Conservation (phyloP, 352 stramenopile genomes). For the Phytophthora cajani region DNA sequence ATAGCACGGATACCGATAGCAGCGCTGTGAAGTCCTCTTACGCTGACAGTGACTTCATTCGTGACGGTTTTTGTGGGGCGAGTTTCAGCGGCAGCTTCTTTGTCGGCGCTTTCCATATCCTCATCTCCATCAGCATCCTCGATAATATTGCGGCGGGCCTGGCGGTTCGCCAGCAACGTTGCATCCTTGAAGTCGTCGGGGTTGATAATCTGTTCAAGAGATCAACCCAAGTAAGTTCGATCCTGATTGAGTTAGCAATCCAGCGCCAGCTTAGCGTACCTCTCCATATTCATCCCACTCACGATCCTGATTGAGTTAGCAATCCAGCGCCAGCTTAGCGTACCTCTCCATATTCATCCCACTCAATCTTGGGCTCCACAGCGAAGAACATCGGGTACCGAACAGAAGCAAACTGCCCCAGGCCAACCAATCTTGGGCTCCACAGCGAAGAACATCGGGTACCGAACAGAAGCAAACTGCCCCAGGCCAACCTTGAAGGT, state of each 20-base stretch:
- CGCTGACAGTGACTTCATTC: slow-evolving; percentile 67
- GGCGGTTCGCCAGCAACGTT: slow-evolving; percentile 64
- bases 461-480: slow-evolving; percentile 83
- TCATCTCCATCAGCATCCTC: slow-evolving; percentile 68
- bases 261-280: slow-evolving; percentile 26
- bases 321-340: too few species aligned
- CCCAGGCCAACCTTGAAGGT: slow-evolving; percentile 89
- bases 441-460: slow-evolving; percentile 90
- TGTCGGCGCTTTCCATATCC: slow-evolving; percentile 75
- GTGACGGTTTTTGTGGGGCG: slow-evolving; percentile 86
- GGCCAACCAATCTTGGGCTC: slow-evolving; percentile 84
- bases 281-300: slow-evolving; percentile 92
- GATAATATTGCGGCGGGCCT: slow-evolving; percentile 67
- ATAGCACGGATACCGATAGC: neutral
- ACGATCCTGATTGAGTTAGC: too few species aligned
- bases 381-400: slow-evolving; percentile 91
- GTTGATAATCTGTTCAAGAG: slow-evolving; percentile 64
- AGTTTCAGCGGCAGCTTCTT: slow-evolving; percentile 63
- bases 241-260: too few species aligned
- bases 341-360: slow-evolving; percentile 90
- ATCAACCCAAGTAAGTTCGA: neutral
- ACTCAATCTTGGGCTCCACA: slow-evolving; percentile 87
- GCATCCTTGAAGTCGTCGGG: slow-evolving; percentile 87
- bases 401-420: slow-evolving; percentile 85
- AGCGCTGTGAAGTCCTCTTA: slow-evolving; percentile 26